These are phyloP conservation scores for Penicillium sp. DNA, from an alignment of 2,329 filamentous ascomycete genomes.

Conservation along the genomic window DNA sequence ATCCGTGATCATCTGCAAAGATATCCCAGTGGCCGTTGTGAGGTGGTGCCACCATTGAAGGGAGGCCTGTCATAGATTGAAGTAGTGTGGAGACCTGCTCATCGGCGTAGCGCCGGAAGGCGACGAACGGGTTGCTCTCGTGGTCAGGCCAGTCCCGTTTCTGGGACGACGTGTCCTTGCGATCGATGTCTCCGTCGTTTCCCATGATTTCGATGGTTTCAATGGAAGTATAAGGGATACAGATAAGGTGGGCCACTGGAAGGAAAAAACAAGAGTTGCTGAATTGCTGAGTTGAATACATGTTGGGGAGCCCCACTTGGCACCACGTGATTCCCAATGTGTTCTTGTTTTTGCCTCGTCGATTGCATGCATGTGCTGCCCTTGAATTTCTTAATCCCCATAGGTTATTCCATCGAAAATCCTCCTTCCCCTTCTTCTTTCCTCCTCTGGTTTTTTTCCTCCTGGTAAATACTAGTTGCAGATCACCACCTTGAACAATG, in stretches of 20 bases:
- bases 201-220: conserved; percentile 23
- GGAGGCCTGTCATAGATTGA: conserved; percentile 51
- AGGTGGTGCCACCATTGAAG: conserved; percentile 36
- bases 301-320: conserved; percentile 36
- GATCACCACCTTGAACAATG: not conserved
- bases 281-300: conserved; percentile 21
- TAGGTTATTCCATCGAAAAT: too few relatives aligned
- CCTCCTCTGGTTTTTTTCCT: too few relatives aligned
- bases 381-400: not conserved
- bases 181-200: conserved; percentile 23
- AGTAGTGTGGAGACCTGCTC: conserved; percentile 56
- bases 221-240: conserved; percentile 2
- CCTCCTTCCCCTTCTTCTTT: too few relatives aligned
- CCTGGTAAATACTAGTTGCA: not conserved
- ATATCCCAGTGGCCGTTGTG: conserved; percentile 37
- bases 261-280: conserved; percentile 11
- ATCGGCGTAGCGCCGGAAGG: conserved; percentile 62
- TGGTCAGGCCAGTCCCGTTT: conserved; percentile 31
- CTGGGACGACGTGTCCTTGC: conserved; percentile 8
- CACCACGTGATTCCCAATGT: conserved; percentile 33
- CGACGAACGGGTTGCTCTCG: conserved; percentile 56
- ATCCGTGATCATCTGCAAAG: conserved; percentile 34
- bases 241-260: conserved; percentile 1
- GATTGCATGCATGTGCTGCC: not conserved
- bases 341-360: conserved; percentile 2